phyloP scores from a whole-genome alignment of 768 basidiomycete genomes.

The Megacollybia marginata region DNA sequence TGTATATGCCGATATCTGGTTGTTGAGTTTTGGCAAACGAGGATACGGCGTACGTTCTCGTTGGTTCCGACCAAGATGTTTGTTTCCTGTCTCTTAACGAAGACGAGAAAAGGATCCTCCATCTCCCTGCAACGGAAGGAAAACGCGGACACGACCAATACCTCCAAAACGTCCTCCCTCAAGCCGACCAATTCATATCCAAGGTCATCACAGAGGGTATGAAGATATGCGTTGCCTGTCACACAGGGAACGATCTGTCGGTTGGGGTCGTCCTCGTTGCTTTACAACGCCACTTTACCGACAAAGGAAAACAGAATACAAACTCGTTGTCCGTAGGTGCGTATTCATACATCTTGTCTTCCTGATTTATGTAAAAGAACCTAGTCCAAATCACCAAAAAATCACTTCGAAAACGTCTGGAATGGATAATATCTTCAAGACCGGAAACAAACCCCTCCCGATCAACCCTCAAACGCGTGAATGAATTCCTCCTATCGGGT shows the following conservation, averaged over 20 bases:
- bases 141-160: slow-evolving; percentile 50
- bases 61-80: slow-evolving; percentile 5
- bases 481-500: slow-evolving; percentile 59
- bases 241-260: slow-evolving; percentile 52
- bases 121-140: slow-evolving; percentile 24
- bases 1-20: too few relatives aligned
- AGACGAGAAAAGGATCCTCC: neutral
- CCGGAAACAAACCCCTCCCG: slow-evolving; percentile 80
- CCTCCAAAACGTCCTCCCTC: slow-evolving; percentile 41
- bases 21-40: slow-evolving; percentile 1
- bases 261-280: slow-evolving; percentile 58
- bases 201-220: slow-evolving; percentile 26
- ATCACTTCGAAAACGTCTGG: slow-evolving; percentile 62
- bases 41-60: slow-evolving; percentile 21
- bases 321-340: neutral
- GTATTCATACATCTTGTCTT: neutral
- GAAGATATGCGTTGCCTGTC: slow-evolving; percentile 44
- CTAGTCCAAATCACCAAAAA: slow-evolving; percentile 40
- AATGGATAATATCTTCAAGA: slow-evolving; percentile 80
- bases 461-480: slow-evolving; percentile 70
- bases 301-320: slow-evolving; percentile 29
- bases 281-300: slow-evolving; percentile 51
- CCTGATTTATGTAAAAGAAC: neutral
- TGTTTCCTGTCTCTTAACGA: neutral
- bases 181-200: slow-evolving; percentile 37